A percentile compares a stretch with the other conserved stretches of the same genome.
phyloP scores from a whole-genome alignment of 768 basidiomycete genomes.

The Suillus discolor region DNA sequence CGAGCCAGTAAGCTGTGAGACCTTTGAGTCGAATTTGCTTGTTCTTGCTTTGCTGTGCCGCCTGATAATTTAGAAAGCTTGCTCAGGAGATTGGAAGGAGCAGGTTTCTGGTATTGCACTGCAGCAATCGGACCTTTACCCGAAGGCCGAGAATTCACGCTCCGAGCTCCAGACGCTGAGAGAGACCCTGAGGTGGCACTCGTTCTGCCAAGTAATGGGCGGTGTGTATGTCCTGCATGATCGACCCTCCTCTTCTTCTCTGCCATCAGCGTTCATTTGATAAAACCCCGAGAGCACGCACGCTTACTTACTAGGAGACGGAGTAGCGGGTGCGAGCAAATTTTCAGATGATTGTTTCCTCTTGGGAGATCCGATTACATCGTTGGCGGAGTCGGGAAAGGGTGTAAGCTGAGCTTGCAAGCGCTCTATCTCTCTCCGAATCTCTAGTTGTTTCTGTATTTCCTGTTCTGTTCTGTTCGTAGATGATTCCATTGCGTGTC shows the following conservation, averaged over 20 bases:
- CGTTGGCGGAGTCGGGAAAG: slow-evolving; percentile 27
- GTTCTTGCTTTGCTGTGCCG: slow-evolving; percentile 21
- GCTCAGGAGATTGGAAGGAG: slow-evolving; percentile 54
- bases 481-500: slow-evolving; percentile 55
- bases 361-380: slow-evolving; percentile 44
- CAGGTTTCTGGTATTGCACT: slow-evolving; percentile 33
- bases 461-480: slow-evolving; percentile 43
- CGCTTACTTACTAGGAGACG: slow-evolving; percentile 64
- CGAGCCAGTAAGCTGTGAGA: slow-evolving; percentile 28
- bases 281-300: not conserved
- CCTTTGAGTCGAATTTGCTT: slow-evolving; percentile 29
- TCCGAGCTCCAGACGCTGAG: slow-evolving; percentile 16
- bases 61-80: slow-evolving; percentile 47
- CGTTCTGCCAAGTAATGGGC: slow-evolving; percentile 14
- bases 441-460: slow-evolving; percentile 45
- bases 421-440: slow-evolving; percentile 55
- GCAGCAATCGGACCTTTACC: slow-evolving; percentile 2
- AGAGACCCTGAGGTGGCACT: slow-evolving; percentile 18
- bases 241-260: slow-evolving; percentile 50
- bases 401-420: slow-evolving; percentile 58
- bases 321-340: slow-evolving; percentile 51
- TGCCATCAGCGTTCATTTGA: slow-evolving; percentile 15
- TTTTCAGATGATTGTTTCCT: slow-evolving; percentile 44
- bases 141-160: not conserved
- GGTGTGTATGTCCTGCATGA: slow-evolving; percentile 27